A percentile compares a stretch with the other conserved stretches of the same genome.
Evolutionary conservation across 257 asterid genomes (phyloP).

Genomic region (Lycium barbarum): DNA sequence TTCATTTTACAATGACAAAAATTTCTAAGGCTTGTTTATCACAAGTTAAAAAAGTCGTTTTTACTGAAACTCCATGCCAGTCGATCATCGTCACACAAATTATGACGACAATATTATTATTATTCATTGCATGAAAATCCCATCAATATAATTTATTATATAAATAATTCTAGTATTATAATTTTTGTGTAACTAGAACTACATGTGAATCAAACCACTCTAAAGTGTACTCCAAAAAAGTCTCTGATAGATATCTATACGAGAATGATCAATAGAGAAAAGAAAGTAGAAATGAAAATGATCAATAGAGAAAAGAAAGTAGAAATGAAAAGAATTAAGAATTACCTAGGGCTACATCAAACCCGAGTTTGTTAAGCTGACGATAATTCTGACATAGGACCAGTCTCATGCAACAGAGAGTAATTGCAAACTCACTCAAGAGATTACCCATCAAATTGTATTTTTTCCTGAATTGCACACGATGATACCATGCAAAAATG

Average conservation of each 20-base stretch:
- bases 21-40: background rate
- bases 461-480: constrained; percentile 34
- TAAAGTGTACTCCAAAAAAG: background rate
- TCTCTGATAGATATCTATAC: background rate
- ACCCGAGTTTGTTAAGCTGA: constrained; percentile 35
- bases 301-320: background rate
- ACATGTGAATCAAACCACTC: background rate
- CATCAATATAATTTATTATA: background rate
- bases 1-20: background rate
- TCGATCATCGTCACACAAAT: background rate
- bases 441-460: constrained; percentile 32
- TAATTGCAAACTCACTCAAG: constrained; percentile 30
- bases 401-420: constrained; percentile 30
- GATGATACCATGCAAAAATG: constrained; percentile 33
- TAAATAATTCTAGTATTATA: background rate
- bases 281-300: background rate
- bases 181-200: background rate
- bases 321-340: background rate
- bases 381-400: constrained; percentile 40
- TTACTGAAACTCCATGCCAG: background rate
- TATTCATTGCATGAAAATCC: background rate
- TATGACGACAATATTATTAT: background rate
- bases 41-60: background rate
- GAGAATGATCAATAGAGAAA: background rate
- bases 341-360: constrained; percentile 37